Conservation (phyloP, 2,329 filamentous ascomycete genomes). For the Botryotinia narcissicola region DNA sequence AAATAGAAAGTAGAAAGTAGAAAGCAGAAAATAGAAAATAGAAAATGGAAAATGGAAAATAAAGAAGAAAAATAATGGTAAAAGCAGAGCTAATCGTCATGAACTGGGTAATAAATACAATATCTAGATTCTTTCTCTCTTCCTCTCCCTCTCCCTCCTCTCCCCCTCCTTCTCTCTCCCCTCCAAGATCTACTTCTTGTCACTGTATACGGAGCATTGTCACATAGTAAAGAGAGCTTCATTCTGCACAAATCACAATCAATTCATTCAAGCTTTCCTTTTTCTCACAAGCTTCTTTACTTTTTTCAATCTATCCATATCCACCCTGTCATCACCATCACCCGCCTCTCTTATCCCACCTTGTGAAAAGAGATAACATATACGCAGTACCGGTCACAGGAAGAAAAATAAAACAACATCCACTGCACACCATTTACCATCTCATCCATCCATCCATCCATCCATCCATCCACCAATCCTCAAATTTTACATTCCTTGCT, state of each 20-base stretch:
- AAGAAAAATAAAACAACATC: neutral
- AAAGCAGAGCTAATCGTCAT: neutral
- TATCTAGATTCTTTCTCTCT: neutral
- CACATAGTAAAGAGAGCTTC: neutral
- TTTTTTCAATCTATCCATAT: neutral
- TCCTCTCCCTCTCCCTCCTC: neutral
- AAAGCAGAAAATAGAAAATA: neutral
- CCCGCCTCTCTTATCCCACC: neutral
- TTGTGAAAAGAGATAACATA: neutral
- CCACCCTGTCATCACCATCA: neutral
- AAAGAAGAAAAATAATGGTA: neutral
- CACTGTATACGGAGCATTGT: neutral
- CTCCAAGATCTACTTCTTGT: constrained; percentile 1
- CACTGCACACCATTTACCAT: neutral
- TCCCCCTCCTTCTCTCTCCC: neutral
- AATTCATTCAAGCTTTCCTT: neutral
- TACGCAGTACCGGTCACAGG: neutral
- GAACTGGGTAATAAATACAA: neutral
- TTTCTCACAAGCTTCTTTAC: neutral
- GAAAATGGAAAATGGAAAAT: neutral
- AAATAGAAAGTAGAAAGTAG: neutral
- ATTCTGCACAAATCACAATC: neutral
- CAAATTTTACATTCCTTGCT: constrained; percentile 18
- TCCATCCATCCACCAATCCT: neutral
- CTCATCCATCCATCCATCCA: neutral